Evolutionary conservation across 805 yeast species (phyloP).

Genomic region (Candida parachauliodes): DNA sequence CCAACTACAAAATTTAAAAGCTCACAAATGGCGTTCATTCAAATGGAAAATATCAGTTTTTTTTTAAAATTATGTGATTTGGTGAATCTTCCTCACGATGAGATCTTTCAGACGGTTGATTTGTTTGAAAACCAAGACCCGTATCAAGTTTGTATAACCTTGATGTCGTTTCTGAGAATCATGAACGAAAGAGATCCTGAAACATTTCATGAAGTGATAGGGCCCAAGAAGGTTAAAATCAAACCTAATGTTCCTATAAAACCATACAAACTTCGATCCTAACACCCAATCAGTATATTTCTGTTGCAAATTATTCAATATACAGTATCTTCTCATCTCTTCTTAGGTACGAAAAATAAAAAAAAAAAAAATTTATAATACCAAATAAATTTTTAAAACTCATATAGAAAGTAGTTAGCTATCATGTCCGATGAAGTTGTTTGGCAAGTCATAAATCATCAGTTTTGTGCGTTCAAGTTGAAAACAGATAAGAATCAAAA

Average conservation of each 20-base stretch:
- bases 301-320: background rate
- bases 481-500: slow-evolving; percentile 85
- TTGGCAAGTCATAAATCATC: slow-evolving; percentile 96
- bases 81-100: slow-evolving; percentile 76
- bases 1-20: slow-evolving; percentile 49
- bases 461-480: slow-evolving; percentile 91
- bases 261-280: slow-evolving; percentile 37
- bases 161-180: slow-evolving; percentile 69
- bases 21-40: slow-evolving; percentile 67
- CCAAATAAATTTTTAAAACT: no score
- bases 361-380: background rate
- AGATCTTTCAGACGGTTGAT: slow-evolving; percentile 75
- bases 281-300: background rate
- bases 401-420: background rate
- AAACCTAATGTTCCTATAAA: slow-evolving; percentile 54
- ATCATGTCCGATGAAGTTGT: slow-evolving; percentile 73
- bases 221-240: slow-evolving; percentile 43
- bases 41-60: slow-evolving; percentile 81
- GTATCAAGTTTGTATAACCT: slow-evolving; percentile 69
- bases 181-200: slow-evolving; percentile 44
- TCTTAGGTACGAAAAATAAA: background rate
- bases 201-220: slow-evolving; percentile 27
- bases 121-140: slow-evolving; percentile 72
- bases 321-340: slow-evolving; percentile 4
- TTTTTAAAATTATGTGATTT: slow-evolving; percentile 60